A percentile compares a stretch with the other conserved stretches of the same genome.
phyloP scores from a whole-genome alignment of 805 yeast species.

The Candida insectalens region DNA sequence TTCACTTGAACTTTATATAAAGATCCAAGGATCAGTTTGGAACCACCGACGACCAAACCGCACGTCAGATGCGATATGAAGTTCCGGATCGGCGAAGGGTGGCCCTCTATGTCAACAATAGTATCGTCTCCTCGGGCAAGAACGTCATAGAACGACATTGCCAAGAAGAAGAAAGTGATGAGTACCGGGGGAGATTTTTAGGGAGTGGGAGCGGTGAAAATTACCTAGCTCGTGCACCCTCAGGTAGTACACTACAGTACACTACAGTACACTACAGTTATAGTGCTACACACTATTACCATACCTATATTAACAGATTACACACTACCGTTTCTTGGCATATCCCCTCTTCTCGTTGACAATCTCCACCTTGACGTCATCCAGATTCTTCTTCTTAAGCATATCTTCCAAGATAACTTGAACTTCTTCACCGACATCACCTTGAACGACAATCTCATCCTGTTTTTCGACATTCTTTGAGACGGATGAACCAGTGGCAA shows the following conservation, averaged over 20 bases:
- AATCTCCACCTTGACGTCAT: conserved; percentile 82
- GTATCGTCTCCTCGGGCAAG: conserved; percentile 66
- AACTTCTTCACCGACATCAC: conserved; percentile 90
- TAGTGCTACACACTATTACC: not conserved
- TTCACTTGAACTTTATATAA: conserved; percentile 57
- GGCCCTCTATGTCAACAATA: conserved; percentile 41
- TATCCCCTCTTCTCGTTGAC: conserved; percentile 75
- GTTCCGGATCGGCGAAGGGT: conserved; percentile 54
- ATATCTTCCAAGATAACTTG: conserved; percentile 63
- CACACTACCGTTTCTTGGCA: conserved; percentile 28
- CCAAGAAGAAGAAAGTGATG: not conserved
- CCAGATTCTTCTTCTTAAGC: conserved; percentile 72
- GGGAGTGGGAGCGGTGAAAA: not conserved
- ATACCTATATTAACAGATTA: not conserved
- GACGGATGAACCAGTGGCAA: conserved; percentile 94
- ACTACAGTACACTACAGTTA: too few relatives aligned
- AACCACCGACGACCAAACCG: conserved; percentile 48
- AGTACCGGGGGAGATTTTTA: not conserved
- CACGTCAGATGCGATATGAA: conserved; percentile 61
- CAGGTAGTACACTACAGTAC: too few relatives aligned
- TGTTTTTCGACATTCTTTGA: conserved; percentile 84
- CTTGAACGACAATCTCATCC: conserved; percentile 88
- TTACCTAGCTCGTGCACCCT: too few relatives aligned
- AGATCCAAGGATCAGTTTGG: conserved; percentile 51
- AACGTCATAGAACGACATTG: conserved; percentile 64